Evolutionary conservation across 73 alveolate species (phyloP).

Genomic region (Paramecium pentaurelia): DNA sequence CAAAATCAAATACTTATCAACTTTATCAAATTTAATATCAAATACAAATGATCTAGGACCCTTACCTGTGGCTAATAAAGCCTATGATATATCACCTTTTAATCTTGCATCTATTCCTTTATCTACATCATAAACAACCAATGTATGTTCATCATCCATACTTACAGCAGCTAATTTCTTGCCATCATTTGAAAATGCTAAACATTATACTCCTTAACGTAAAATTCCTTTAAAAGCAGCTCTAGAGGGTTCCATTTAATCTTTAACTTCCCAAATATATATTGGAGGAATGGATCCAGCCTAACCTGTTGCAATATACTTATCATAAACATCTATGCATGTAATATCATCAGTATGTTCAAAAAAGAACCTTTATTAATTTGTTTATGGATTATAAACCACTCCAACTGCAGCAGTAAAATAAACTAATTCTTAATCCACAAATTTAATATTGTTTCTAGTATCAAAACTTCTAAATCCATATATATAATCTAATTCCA

Average conservation of each 20-base stretch:
- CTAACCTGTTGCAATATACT: conserved; percentile 85
- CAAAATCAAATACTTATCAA: conserved; percentile 74
- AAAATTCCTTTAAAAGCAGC: conserved; percentile 84
- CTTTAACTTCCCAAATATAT: conserved; percentile 81
- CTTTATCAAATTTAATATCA: conserved; percentile 81
- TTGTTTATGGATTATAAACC: conserved; percentile 67
- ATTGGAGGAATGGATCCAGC: conserved; percentile 89
- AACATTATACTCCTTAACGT: conserved; percentile 80
- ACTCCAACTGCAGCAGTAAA: conserved; percentile 96
- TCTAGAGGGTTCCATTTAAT: conserved; percentile 75
- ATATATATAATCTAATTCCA: conserved; percentile 89
- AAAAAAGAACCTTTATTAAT: conserved; percentile 78
- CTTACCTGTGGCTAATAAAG: conserved; percentile 83
- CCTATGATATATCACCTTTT: not conserved
- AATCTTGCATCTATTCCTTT: conserved; percentile 73
- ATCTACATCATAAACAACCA: conserved; percentile 88
- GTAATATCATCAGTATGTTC: conserved; percentile 95
- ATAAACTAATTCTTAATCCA: conserved; percentile 77
- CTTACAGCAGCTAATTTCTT: conserved; percentile 87
- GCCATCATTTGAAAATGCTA: conserved; percentile 93
- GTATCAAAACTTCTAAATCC: conserved; percentile 97
- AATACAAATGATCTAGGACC: conserved; percentile 85
- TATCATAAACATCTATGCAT: conserved; percentile 86
- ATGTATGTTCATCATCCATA: conserved; percentile 90
- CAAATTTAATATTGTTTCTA: conserved; percentile 87